phyloP scores from a whole-genome alignment of 2,329 filamentous ascomycete genomes.

The Plectosphaerella sp. region DNA sequence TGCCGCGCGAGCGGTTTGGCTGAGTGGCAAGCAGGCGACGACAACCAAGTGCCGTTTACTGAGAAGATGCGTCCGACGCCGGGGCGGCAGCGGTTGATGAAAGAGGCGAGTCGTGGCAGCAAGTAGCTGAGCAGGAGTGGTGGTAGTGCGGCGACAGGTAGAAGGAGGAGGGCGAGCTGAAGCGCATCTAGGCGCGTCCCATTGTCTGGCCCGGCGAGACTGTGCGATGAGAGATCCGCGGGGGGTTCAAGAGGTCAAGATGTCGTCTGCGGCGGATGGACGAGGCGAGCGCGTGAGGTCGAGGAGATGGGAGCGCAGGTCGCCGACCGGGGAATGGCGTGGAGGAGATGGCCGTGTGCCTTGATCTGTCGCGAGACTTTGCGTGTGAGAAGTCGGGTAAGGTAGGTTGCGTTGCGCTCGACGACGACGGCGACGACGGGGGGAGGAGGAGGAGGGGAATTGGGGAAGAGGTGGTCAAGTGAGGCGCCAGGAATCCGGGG shows the following conservation, averaged over 20 bases:
- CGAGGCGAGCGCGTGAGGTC: neutral
- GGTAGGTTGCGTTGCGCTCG: conserved; percentile 3
- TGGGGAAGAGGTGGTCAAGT: neutral
- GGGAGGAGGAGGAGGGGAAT: conserved; percentile 3
- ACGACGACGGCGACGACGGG: neutral
- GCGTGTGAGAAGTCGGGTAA: neutral
- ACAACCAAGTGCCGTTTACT: conserved; percentile 5
- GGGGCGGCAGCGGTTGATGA: conserved; percentile 5
- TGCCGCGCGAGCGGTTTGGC: neutral
- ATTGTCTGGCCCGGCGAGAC: conserved; percentile 19
- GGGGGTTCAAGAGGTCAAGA: neutral
- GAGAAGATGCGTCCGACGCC: conserved; percentile 10
- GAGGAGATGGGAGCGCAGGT: neutral
- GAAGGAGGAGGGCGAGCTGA: neutral
- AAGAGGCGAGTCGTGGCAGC: neutral
- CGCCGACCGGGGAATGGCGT: conserved; percentile 3
- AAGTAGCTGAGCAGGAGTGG: neutral
- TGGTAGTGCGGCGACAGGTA: conserved; percentile 12
- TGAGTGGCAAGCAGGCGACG: neutral
- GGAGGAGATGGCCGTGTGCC: too few species aligned
- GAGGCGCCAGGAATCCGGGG: conserved; percentile 9
- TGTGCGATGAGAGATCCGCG: conserved; percentile 2
- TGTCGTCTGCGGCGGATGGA: neutral
- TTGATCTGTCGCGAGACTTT: neutral
- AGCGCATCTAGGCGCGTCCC: conserved; percentile 25